A percentile compares a stretch with the other conserved stretches of the same genome.
phyloP scores from a whole-genome alignment of 1,139 yeast genomes.

The Petasospora rhodanensis region DNA sequence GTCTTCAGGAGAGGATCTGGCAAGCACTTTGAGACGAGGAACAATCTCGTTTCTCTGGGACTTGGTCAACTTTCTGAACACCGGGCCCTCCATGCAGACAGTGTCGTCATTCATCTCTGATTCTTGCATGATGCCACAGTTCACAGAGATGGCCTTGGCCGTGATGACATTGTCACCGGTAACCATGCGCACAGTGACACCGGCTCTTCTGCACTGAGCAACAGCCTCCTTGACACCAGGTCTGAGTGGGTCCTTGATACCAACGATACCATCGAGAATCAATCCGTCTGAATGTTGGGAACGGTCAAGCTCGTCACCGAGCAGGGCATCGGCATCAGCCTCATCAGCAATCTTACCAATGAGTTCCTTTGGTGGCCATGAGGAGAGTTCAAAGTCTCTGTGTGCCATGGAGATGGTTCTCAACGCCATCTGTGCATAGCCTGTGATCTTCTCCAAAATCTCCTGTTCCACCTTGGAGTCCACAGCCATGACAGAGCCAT shows the following conservation, averaged over 20 bases:
- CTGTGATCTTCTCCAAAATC: constrained; percentile 46
- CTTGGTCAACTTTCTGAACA: constrained; percentile 61
- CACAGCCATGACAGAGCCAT: constrained; percentile 29
- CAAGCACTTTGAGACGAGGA: constrained; percentile 77
- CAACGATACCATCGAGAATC: constrained; percentile 68
- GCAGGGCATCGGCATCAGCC: constrained; percentile 46
- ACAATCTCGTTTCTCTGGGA: constrained; percentile 56
- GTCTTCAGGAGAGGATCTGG: constrained; percentile 95
- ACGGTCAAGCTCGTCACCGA: constrained; percentile 30
- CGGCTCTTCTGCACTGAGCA: constrained; percentile 77
- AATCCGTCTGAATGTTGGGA: constrained; percentile 32
- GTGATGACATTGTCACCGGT: constrained; percentile 93
- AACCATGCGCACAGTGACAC: constrained; percentile 94
- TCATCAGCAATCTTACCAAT: constrained; percentile 30
- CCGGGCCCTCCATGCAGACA: constrained; percentile 91
- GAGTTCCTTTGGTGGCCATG: constrained; percentile 65
- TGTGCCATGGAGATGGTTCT: constrained; percentile 86
- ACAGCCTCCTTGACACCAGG: constrained; percentile 90
- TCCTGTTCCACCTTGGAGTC: constrained; percentile 25
- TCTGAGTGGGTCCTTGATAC: constrained; percentile 92
- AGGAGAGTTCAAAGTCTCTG: constrained; percentile 48
- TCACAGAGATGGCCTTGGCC: constrained; percentile 83
- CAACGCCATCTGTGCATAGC: constrained; percentile 70
- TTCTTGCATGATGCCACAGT: constrained; percentile 72
- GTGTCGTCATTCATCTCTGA: constrained; percentile 48